Percentiles rank a stretch among this genome's conserved stretches.
Conservation (phyloP, 2,329 filamentous ascomycete species). For the Chalaropsis ovoidea region DNA sequence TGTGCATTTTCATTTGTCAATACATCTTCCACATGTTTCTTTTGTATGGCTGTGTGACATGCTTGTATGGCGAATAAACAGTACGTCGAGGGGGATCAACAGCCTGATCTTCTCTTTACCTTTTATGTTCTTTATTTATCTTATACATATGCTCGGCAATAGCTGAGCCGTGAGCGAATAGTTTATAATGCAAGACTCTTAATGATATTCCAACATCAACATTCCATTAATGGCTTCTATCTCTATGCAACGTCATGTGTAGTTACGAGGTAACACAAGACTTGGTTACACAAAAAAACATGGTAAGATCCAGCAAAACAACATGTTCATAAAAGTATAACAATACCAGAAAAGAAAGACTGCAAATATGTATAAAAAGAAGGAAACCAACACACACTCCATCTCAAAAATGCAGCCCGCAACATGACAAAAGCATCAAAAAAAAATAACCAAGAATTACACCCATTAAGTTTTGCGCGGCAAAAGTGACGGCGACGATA, state of each 20-base stretch:
- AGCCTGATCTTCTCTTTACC: not conserved
- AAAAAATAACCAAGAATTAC: slow-evolving; percentile 10
- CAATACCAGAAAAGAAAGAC: not conserved
- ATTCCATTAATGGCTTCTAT: not conserved
- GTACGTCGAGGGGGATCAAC: not conserved
- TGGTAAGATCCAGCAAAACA: not conserved
- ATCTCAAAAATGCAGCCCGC: not conserved
- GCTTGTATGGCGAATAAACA: not conserved
- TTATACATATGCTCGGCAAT: not conserved
- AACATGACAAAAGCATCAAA: slow-evolving; percentile 13
- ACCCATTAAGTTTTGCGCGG: slow-evolving; percentile 30
- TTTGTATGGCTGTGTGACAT: slow-evolving; percentile 10
- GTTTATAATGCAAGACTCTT: slow-evolving; percentile 9
- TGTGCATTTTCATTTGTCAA: slow-evolving; percentile 14
- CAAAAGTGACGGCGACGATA: slow-evolving; percentile 1
- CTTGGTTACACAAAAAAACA: too few species aligned
- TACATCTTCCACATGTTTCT: slow-evolving; percentile 9
- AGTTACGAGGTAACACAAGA: too few species aligned
- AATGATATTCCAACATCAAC: not conserved
- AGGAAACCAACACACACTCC: not conserved
- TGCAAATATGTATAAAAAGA: slow-evolving; percentile 14
- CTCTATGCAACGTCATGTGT: too few species aligned
- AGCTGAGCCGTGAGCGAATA: not conserved
- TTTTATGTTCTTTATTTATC: not conserved
- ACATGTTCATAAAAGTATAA: slow-evolving; percentile 15